Evolutionary conservation across 2,329 filamentous ascomycete species (phyloP), one percentile per base, ranked within the genome.

Genomic region (Chrysoporthe cubensis): DNA sequence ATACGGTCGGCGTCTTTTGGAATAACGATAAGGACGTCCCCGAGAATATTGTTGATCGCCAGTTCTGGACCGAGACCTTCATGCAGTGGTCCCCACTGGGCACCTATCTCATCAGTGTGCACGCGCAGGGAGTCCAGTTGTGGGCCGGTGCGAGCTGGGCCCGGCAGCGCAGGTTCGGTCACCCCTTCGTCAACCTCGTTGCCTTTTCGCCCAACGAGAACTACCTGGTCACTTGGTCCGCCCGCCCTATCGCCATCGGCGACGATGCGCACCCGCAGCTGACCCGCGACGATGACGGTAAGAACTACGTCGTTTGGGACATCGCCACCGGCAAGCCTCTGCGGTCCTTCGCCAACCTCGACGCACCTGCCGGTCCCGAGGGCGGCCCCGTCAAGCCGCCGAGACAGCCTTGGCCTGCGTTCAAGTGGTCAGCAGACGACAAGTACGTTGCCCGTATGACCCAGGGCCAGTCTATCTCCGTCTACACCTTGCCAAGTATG

Each of bases 231-330:
- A 98, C 96, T 66, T 99, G 96, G 96, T 98, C 96, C 63, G 93
- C 95, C 81, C 88, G 93, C 62, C 94, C 96, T 34, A 97, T 99
- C 76, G 89, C 91, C 70, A 93, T 99, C 67, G 92, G 96, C 69
- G 96, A 98, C 74, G 90, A 90, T 72, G 91, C 92, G 72, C 91
- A 97, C 79, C 91, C 92, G 2, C 84, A 91, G n/a, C 85, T 97
- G 62, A 90, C 92, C 3, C 84, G 94, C 69, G 96, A 98, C 76
- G 96, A 99, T 76, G 95, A 99, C 75, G 96, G 96, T 80, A 98
- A 98, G 86, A 97, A 98, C 86, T 98, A 98, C 80, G 91, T 99
- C 76, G 94, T 99, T 76, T 99, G 96, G 96, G 95, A 98, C 76
- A 90, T 98, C 71, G 91, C 92, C 64, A 96, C 95, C 11, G 90